A percentile compares a stretch with the other conserved stretches of the same genome.
Evolutionary conservation across 805 yeast species (phyloP).

Genomic region (Candida succiphila): DNA sequence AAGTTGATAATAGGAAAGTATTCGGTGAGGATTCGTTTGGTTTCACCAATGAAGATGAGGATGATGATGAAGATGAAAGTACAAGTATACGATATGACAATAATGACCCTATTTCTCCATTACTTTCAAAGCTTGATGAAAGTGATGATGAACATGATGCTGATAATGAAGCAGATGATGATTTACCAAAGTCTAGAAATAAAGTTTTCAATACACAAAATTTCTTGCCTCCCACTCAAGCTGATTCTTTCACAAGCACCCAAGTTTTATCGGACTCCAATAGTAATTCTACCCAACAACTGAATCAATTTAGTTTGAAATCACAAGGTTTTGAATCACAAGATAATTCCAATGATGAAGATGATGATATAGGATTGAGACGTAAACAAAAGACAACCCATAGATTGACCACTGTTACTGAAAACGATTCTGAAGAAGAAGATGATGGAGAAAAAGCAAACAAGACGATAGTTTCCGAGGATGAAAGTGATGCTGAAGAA

Average conservation of each 20-base stretch:
- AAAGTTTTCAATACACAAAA: constrained; percentile 18
- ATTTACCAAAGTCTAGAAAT: neutral
- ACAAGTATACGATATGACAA: neutral
- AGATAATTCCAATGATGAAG: constrained; percentile 8
- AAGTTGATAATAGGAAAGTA: constrained; percentile 1
- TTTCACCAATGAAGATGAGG: neutral
- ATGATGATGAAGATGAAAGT: neutral
- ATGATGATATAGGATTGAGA: constrained; percentile 12
- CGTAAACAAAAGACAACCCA: neutral
- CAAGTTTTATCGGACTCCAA: neutral
- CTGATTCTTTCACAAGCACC: constrained; percentile 9
- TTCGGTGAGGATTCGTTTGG: neutral
- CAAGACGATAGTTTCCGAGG: neutral
- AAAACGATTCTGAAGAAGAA: constrained; percentile 5
- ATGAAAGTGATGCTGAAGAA: constrained; percentile 8
- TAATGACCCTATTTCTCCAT: neutral
- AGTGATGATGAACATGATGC: constrained; percentile 11
- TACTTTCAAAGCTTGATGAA: constrained; percentile 1
- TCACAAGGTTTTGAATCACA: no score
- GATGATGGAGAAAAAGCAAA: constrained; percentile 11
- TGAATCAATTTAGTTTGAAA: no score
- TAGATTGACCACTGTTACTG: neutral
- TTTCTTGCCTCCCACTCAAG: constrained; percentile 20
- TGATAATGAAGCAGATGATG: constrained; percentile 12
- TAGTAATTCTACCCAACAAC: constrained; percentile 1